phyloP scores from a whole-genome alignment of 139 green algal genomes.

The Coelastrella sp. region DNA sequence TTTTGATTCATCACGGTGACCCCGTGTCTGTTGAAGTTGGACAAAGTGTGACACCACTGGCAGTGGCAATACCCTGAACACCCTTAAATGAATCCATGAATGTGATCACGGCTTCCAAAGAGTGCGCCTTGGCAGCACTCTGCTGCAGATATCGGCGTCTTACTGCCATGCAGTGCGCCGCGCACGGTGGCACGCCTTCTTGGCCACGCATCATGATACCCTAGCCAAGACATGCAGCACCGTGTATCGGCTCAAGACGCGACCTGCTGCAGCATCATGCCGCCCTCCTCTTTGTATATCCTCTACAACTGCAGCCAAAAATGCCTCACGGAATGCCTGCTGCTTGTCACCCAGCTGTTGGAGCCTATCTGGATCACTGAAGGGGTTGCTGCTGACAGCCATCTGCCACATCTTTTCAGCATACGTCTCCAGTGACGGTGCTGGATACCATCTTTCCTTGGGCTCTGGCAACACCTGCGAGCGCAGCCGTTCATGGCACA shows the following conservation, averaged over 20 bases:
- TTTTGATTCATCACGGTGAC: no score
- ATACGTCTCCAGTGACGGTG: background rate
- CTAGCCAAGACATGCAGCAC: slow-evolving; percentile 22
- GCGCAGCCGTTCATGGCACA: background rate
- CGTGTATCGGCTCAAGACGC: background rate
- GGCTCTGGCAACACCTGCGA: background rate
- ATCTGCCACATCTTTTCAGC: background rate
- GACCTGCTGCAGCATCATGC: background rate
- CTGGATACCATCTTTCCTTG: background rate
- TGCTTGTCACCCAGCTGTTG: background rate
- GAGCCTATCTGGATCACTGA: background rate
- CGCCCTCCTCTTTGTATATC: background rate
- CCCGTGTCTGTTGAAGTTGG: no score
- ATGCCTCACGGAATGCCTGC: slow-evolving; percentile 13
- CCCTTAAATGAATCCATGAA: no score
- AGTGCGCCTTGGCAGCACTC: no score
- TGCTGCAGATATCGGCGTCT: no score
- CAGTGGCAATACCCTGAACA: no score
- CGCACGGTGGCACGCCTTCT: no score
- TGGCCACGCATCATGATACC: background rate
- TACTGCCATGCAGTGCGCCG: no score
- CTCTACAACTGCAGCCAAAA: background rate
- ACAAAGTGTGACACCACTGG: no score
- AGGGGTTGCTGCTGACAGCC: background rate
- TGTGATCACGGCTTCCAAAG: no score